These are phyloP conservation scores for Pseudocercospora eumusae DNA, from an alignment of 2,329 filamentous ascomycete species.

Conservation along the genomic window DNA sequence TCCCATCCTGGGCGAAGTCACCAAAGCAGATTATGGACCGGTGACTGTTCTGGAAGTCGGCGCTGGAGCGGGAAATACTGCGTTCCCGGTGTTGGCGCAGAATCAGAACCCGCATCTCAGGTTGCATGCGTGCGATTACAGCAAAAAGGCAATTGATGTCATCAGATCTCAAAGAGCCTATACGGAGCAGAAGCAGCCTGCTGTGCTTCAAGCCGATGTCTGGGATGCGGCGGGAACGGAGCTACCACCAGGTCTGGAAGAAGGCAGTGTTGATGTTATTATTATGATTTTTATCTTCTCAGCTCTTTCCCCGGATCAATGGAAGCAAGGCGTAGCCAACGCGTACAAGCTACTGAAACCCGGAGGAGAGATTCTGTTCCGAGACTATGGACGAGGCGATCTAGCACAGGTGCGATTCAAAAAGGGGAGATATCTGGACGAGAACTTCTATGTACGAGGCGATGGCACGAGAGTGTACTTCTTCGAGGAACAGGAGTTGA, in stretches of 20 bases:
- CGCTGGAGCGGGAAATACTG: conserved; percentile 93
- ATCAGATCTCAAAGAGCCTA: conserved; percentile 82
- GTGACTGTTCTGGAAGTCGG: conserved; percentile 83
- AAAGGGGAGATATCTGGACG: conserved; percentile 88
- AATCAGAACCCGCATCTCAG: conserved; percentile 81
- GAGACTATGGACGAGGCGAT: conserved; percentile 94
- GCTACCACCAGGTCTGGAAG: conserved; percentile 73
- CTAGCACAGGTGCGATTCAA: conserved; percentile 96
- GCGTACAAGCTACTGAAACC: conserved; percentile 82
- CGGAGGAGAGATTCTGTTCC: conserved; percentile 89
- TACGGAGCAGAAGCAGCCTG: conserved; percentile 49
- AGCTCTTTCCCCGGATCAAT: conserved; percentile 80
- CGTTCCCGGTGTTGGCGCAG: conserved; percentile 82
- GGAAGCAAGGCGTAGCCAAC: conserved; percentile 79
- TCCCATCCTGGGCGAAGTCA: conserved; percentile 77
- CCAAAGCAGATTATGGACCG: conserved; percentile 66
- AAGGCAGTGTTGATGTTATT: conserved; percentile 85
- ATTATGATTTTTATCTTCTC: conserved; percentile 98
- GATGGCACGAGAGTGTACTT: conserved; percentile 98
- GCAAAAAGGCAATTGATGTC: conserved; percentile 88
- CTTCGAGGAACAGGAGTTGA: conserved; percentile 83
- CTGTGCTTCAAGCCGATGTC: conserved; percentile 81
- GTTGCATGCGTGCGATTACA: conserved; percentile 95
- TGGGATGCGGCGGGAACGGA: conserved; percentile 78
- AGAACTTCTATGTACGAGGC: conserved; percentile 95